Percentiles rank a stretch among this genome's conserved stretches.
These are phyloP conservation scores for Daedaleopsis sinensis DNA, from an alignment of 768 basidiomycete species.

Conservation along the genomic window DNA sequence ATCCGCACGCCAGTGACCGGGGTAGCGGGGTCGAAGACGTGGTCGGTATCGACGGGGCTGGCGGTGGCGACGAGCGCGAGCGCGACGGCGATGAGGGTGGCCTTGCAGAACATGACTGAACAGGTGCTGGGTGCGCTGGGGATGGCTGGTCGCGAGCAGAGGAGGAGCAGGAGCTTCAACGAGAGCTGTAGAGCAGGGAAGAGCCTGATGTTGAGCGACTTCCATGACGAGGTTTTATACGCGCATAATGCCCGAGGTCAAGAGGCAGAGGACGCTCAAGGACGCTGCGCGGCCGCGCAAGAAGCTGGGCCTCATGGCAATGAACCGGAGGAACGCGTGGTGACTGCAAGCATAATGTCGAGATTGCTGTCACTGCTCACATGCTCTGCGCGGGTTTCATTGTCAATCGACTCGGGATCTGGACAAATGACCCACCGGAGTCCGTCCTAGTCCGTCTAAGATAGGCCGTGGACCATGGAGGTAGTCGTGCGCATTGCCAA, in stretches of 20 bases:
- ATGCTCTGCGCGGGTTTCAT: background rate
- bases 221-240: background rate
- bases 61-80: constrained; percentile 25
- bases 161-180: background rate
- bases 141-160: background rate
- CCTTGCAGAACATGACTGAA: constrained; percentile 25
- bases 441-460: too few species aligned
- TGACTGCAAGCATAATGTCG: background rate
- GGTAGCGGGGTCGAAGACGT: background rate
- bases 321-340: background rate
- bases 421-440: too few species aligned
- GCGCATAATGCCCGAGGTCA: background rate
- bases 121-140: background rate
- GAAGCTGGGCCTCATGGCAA: background rate
- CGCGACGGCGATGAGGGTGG: constrained; percentile 23
- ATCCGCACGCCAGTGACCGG: constrained; percentile 13
- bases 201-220: background rate
- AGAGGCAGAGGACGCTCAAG: background rate
- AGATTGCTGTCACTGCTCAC: background rate
- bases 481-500: too few species aligned
- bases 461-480: too few species aligned
- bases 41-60: constrained; percentile 10
- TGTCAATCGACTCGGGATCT: background rate
- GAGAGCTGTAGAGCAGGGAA: background rate
- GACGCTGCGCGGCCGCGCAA: background rate